phyloP scores from a whole-genome alignment of 2,329 filamentous ascomycete species.

The Sarocladiaceae sp. region DNA sequence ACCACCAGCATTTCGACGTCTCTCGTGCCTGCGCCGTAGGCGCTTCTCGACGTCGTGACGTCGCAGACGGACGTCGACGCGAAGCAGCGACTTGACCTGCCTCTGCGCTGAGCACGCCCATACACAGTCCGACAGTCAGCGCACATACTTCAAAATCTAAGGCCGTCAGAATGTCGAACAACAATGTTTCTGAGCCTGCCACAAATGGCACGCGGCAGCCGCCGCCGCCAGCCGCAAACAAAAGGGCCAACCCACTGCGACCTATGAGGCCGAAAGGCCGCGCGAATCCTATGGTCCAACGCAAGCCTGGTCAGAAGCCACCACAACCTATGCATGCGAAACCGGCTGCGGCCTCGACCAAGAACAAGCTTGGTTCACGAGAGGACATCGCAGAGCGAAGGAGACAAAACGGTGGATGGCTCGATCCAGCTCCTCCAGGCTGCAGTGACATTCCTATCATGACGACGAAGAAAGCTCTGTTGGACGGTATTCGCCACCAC shows the following conservation, averaged over 20 bases:
- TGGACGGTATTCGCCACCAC: constrained; percentile 79
- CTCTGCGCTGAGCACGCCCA: too few relatives aligned
- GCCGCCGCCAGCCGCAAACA: not conserved
- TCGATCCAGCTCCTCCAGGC: constrained; percentile 41
- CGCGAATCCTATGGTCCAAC: constrained; percentile 57
- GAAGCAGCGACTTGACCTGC: not conserved
- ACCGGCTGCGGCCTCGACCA: constrained; percentile 17
- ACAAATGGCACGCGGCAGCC: constrained; percentile 3
- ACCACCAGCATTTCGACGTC: too few relatives aligned
- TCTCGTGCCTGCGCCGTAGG: constrained; percentile 1
- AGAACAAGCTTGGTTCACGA: constrained; percentile 17
- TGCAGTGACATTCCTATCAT: constrained; percentile 64
- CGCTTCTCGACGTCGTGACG: constrained; percentile 5
- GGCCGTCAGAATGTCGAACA: not conserved
- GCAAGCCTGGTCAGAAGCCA: too few relatives aligned
- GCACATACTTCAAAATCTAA: not conserved
- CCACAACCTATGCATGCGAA: constrained; percentile 16
- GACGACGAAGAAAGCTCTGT: constrained; percentile 75
- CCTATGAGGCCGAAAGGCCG: constrained; percentile 37
- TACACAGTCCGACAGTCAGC: too few relatives aligned
- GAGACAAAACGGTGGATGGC: constrained; percentile 53
- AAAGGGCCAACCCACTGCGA: constrained; percentile 31
- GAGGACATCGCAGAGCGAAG: constrained; percentile 38
- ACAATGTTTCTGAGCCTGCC: not conserved
- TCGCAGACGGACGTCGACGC: too few relatives aligned